Base-by-base conservation (phyloP, 2,329 filamentous ascomycete genomes). In the Cucurbitaria berberidis region DNA sequence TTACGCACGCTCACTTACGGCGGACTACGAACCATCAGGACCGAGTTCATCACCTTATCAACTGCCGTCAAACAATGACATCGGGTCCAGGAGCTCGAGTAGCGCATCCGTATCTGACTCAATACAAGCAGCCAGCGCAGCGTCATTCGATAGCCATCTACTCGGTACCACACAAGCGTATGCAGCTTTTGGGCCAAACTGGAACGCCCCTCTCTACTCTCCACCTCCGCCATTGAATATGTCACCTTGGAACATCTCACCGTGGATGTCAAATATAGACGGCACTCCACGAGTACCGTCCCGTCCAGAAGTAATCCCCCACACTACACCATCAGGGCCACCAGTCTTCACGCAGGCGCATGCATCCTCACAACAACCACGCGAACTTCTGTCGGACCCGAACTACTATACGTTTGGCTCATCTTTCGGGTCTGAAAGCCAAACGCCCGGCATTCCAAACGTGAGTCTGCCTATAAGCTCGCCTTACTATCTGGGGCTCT, bases 381-480 rank as follows among this genome's bases (percentile, higher is more conserved):
- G 48, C 15, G 57, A 60, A 9, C 55, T 61, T 1, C 40, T 50
- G 1, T 30, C 45, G 3, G 51, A 45, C 19, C 6, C 57, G 5
- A 55, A 64, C 18, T 24, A 60, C 7, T 67, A 64, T 34, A 39
- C 57, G 9, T 35, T 62, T 5, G 48, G 53, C 24, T 48, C 53
- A 18, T 36, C 43, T 1, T 63, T 56, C 19, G 51, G 47, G 47
- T 36, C 32, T 21, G 45, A 45, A 27, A 63, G 35, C 40, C 56
- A 62, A 21, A 22, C 36, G 48, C 41, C 53, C 40, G 45, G 47
- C 46, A 52, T 51, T 36, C 51, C 48, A 40, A 60, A 51, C 46
- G 56, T 61, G 58, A 65, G 62, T 59, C 38, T 62, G 45, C 60
- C 62, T 38, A 56, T 46, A 32, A 57, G 53, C 16, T 45, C 50